Conservation (phyloP, 2,329 filamentous ascomycete genomes). For the Botrytis tulipae region DNA sequence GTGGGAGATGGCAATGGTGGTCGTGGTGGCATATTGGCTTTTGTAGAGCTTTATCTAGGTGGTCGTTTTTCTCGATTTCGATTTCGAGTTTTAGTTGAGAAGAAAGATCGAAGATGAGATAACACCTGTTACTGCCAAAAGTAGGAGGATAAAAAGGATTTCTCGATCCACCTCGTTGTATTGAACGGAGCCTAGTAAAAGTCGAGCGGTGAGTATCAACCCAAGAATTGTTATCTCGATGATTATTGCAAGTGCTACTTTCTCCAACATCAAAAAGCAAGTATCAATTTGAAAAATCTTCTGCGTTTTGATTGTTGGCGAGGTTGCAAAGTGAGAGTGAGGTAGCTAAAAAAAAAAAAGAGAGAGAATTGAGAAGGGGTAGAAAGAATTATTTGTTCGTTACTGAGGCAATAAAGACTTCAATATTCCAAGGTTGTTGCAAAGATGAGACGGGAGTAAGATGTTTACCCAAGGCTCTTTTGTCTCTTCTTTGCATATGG, state of each 20-base stretch:
- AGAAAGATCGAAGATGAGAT: background rate
- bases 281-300: background rate
- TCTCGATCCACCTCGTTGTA: background rate
- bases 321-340: background rate
- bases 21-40: background rate
- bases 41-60: background rate
- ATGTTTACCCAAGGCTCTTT: background rate
- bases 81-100: background rate
- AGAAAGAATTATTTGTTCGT: background rate
- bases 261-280: background rate
- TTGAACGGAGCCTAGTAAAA: background rate
- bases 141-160: background rate
- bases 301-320: background rate
- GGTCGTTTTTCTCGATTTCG: background rate
- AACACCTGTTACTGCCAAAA: background rate
- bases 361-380: background rate
- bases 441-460: background rate
- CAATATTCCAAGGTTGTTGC: background rate
- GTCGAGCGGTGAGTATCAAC: background rate
- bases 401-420: background rate
- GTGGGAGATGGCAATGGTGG: slow-evolving; percentile 2
- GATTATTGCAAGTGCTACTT: background rate
- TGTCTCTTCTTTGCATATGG: background rate
- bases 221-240: background rate
- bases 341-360: background rate